Evolutionary conservation across 345 rosid species (phyloP).

Genomic region (Populus alba): DNA sequence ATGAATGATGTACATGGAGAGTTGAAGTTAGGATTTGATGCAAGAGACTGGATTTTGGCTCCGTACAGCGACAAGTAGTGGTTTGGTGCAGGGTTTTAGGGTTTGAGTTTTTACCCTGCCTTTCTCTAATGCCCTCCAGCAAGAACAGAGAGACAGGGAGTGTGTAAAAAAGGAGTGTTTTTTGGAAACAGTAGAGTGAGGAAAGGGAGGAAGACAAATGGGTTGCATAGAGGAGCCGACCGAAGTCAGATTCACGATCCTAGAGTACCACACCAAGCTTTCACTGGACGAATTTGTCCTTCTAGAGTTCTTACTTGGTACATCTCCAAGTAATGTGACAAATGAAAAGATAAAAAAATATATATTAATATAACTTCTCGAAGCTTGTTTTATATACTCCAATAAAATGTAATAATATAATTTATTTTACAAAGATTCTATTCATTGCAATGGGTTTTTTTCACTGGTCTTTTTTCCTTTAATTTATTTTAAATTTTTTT

Average conservation of each 20-base stretch:
- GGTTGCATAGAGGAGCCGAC: slow-evolving; percentile 29
- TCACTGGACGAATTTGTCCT: slow-evolving; percentile 37
- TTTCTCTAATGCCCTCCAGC: slow-evolving; percentile 18
- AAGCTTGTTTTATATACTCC: too few species aligned
- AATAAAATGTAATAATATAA: too few species aligned
- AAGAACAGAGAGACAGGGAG: slow-evolving; percentile 9
- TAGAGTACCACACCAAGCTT: slow-evolving; percentile 10
- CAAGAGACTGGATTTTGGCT: neutral
- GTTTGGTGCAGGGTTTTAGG: slow-evolving; percentile 1
- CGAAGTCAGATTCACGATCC: slow-evolving; percentile 37
- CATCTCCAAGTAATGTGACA: too few species aligned
- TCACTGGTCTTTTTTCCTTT: too few species aligned
- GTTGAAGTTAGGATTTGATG: neutral
- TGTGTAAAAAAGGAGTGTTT: neutral
- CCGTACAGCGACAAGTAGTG: neutral
- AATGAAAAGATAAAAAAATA: too few species aligned
- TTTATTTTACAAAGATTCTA: too few species aligned
- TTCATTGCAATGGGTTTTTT: too few species aligned
- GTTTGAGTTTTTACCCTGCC: slow-evolving; percentile 14
- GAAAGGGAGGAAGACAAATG: slow-evolving; percentile 26
- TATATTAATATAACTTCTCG: too few species aligned
- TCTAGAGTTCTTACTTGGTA: too few species aligned
- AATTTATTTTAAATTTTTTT: too few species aligned
- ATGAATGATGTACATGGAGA: neutral
- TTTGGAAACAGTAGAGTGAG: neutral